These are phyloP conservation scores for Lagerstroemia speciosa DNA, from an alignment of 345 rosid species.

Conservation along the genomic window DNA sequence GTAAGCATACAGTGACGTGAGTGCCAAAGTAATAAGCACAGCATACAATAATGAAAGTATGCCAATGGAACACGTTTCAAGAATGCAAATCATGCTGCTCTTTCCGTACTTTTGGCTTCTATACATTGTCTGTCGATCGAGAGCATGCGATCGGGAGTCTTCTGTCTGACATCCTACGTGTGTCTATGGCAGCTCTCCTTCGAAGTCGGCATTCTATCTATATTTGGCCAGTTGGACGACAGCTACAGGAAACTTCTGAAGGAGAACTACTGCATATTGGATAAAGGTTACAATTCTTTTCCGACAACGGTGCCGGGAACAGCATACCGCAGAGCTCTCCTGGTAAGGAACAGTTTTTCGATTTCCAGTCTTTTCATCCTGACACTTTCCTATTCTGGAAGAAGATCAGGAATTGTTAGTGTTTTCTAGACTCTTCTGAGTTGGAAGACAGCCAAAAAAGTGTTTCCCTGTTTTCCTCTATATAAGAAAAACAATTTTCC, in stretches of 20 bases:
- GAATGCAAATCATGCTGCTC: no score
- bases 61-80: neutral
- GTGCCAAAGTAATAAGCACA: neutral
- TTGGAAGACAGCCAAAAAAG: neutral
- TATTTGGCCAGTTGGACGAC: slow-evolving; percentile 56
- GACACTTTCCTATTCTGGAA: neutral
- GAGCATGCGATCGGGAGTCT: neutral
- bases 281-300: slow-evolving; percentile 83
- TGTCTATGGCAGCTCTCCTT: slow-evolving; percentile 47
- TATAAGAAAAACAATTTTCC: neutral
- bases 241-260: slow-evolving; percentile 40
- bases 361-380: neutral
- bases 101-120: no score
- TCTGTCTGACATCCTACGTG: neutral
- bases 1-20: neutral
- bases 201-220: slow-evolving; percentile 60
- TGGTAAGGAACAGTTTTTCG: slow-evolving; percentile 29
- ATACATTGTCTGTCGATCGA: neutral
- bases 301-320: slow-evolving; percentile 67
- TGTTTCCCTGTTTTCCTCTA: neutral
- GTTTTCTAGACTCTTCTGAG: neutral
- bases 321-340: slow-evolving; percentile 51
- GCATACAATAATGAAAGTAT: neutral
- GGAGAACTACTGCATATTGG: slow-evolving; percentile 50
- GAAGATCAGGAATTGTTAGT: neutral